These are phyloP conservation scores for Tolypocladium cylindrosporum DNA, from an alignment of 2,329 filamentous ascomycete genomes.

Conservation along the genomic window DNA sequence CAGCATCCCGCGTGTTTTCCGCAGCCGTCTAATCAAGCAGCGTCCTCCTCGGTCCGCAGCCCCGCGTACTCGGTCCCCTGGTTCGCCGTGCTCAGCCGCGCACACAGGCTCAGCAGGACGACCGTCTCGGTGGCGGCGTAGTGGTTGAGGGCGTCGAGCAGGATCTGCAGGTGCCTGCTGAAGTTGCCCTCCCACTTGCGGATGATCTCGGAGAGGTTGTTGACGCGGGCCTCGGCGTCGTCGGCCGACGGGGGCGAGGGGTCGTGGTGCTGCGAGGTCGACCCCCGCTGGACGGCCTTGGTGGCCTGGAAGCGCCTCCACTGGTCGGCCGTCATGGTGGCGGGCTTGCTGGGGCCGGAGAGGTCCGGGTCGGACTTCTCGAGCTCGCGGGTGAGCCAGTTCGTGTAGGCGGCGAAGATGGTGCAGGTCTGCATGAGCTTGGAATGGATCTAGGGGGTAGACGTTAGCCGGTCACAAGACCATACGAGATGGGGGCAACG, in stretches of 20 bases:
- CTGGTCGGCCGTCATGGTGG: conserved; percentile 49
- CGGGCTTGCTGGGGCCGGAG: conserved; percentile 45
- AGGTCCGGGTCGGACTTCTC: conserved; percentile 77
- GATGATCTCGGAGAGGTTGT: conserved; percentile 77
- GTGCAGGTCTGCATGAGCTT: conserved; percentile 95
- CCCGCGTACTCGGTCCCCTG: conserved; percentile 61
- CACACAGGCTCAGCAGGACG: conserved; percentile 80
- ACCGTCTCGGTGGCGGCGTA: conserved; percentile 97
- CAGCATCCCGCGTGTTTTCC: no score
- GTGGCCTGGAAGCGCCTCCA: conserved; percentile 48
- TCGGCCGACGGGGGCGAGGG: conserved; percentile 11
- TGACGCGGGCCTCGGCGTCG: conserved; percentile 42
- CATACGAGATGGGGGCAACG: background rate
- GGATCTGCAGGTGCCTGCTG: conserved; percentile 79
- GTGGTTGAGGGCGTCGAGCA: conserved; percentile 92
- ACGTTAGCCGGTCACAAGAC: conserved; percentile 5
- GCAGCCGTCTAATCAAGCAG: conserved; percentile 6
- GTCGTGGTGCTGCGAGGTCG: conserved; percentile 9
- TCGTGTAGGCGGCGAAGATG: conserved; percentile 85
- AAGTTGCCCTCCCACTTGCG: conserved; percentile 92
- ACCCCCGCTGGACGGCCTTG: conserved; percentile 24
- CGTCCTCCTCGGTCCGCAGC: conserved; percentile 47
- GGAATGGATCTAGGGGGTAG: conserved; percentile 66
- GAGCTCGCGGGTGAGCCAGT: conserved; percentile 75
- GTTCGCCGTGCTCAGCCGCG: conserved; percentile 69